Conservation (phyloP, 1,139 yeast genomes). For the Diutina catenulata region DNA sequence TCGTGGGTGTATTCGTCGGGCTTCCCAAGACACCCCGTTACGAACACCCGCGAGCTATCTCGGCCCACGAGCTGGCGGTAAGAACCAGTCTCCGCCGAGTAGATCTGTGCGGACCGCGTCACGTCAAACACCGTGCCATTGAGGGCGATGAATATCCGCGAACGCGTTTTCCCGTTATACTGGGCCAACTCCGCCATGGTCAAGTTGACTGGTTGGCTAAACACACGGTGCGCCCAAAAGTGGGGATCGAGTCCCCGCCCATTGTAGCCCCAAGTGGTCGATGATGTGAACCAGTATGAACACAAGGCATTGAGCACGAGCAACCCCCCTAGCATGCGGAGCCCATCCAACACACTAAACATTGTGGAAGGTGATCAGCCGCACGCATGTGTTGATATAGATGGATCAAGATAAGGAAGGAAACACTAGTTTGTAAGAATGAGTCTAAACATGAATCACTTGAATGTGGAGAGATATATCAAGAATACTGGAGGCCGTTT, state of each 20-base stretch:
- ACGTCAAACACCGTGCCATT: conserved; percentile 68
- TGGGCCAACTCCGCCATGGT: conserved; percentile 36
- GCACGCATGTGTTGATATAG: too few relatives aligned
- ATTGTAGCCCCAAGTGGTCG: conserved; percentile 41
- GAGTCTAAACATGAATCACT: too few relatives aligned
- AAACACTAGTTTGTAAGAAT: too few relatives aligned
- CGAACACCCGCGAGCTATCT: conserved; percentile 66
- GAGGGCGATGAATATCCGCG: conserved; percentile 57
- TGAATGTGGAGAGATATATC: too few relatives aligned
- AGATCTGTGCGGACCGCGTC: conserved; percentile 35
- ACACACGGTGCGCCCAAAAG: conserved; percentile 18
- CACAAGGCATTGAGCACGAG: conserved; percentile 34
- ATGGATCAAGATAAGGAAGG: too few relatives aligned
- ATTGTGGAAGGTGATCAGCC: too few relatives aligned
- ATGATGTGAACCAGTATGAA: conserved; percentile 39
- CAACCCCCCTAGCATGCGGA: conserved; percentile 36
- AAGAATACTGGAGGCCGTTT: too few relatives aligned
- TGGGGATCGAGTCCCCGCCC: conserved; percentile 40
- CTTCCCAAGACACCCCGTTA: conserved; percentile 61
- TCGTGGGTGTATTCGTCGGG: conserved; percentile 55
- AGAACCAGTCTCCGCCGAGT: conserved; percentile 53
- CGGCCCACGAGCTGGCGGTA: conserved; percentile 53
- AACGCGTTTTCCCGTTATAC: conserved; percentile 39
- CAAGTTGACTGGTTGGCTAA: conserved; percentile 17
- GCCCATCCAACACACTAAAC: conserved; percentile 30